Evolutionary conservation across 768 basidiomycete species (phyloP), one percentile per base, ranked within the genome.

Genomic region (Pseudohyphozyma bogoriensis): DNA sequence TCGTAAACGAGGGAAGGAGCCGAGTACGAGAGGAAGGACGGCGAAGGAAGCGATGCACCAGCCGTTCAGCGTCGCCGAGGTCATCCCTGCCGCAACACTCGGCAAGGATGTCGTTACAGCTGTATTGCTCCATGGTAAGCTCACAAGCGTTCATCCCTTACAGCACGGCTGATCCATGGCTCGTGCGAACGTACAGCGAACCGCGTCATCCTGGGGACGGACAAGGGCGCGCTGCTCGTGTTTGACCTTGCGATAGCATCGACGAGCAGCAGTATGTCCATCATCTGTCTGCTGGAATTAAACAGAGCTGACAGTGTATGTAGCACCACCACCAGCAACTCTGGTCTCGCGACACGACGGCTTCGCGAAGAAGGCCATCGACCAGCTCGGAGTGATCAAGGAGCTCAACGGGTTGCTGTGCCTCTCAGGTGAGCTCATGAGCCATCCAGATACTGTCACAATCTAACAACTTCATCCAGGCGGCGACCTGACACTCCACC

Each of bases 341-440:
- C 61, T 63, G 31, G 56, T 60, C 42, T 45, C 33, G 15, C 51
- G 50, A 1, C 58, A 63, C 11, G 55, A 61, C 6, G 37, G 36
- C 0, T 58, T 69, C 22, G 22, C 53, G 35, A 57, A 59, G 56
- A 82, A 79, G 69, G 78, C 86, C 18, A 86, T 99, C 45, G 93
- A 97, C 57, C 89, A 92, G 70, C 76, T 99, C 4, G 88, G 85
- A 0, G 85, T 84, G 55, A 79, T 96, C 64, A 84, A 84, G 63
- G 87, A 89, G 67, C 80, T 87, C n/a, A 85, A 89, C 68, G 86
- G 87, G 5, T 77, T 99, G 28, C 83, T 89, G 4, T 78, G 87
- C 7, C 79, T 97, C 6, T 86, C 88, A 29, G 92, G 92, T 89
- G 70, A 60, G 79, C 28, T 54, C 18, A 28, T 20, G 1, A 0